Conservation (phyloP, 2,329 filamentous ascomycete genomes). For the Cladophialophora bantiana region DNA sequence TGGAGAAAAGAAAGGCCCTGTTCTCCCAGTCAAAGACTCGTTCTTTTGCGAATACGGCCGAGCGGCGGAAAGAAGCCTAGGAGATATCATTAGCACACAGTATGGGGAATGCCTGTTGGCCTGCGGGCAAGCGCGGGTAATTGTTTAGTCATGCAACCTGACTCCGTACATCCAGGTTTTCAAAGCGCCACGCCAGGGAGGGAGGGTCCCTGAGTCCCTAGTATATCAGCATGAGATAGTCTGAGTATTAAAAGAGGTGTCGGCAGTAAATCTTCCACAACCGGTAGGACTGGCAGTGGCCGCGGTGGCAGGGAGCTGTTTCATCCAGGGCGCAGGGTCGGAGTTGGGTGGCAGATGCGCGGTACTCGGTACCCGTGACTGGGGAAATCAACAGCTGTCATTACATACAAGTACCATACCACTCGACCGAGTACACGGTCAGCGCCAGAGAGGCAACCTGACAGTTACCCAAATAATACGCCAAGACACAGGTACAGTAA, state of each 20-base stretch:
- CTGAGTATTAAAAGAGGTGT: background rate
- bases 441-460: background rate
- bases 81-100: conserved; percentile 5
- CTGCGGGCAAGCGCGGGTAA: conserved; percentile 5
- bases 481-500: background rate
- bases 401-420: no score
- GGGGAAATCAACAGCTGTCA: no score
- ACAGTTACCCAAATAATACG: background rate
- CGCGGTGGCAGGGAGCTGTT: no score
- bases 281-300: background rate
- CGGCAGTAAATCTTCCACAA: background rate
- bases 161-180: background rate
- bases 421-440: background rate
- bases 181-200: background rate
- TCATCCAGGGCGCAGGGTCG: no score
- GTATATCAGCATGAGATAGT: no score
- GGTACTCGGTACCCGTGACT: background rate
- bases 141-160: background rate
- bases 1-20: background rate
- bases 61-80: conserved; percentile 3
- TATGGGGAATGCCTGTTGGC: background rate
- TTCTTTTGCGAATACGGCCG: background rate
- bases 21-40: background rate
- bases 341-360: no score
- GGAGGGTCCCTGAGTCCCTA: no score